phyloP scores from a whole-genome alignment of 1,139 yeast species.

The Wickerhamomyces sp. region DNA sequence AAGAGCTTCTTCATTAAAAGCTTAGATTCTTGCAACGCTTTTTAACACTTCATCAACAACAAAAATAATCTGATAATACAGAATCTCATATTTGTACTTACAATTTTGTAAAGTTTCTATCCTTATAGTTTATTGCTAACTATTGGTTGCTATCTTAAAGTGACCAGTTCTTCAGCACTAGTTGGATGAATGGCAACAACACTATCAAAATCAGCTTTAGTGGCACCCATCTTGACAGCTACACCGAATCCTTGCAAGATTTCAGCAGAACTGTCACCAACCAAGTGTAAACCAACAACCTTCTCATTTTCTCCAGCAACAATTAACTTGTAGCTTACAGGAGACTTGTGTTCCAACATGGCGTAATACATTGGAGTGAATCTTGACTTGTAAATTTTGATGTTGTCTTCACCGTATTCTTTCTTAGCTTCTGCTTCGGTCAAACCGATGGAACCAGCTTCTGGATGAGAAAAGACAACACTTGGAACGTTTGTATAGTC shows the following conservation, averaged over 20 bases:
- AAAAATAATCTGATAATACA: too few species aligned
- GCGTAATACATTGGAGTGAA: constrained; percentile 94
- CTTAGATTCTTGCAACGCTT: constrained; percentile 36
- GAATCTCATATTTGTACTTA: not conserved
- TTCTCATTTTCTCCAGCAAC: constrained; percentile 80
- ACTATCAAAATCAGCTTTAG: constrained; percentile 88
- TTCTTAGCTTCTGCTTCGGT: constrained; percentile 71
- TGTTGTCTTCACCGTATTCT: constrained; percentile 73
- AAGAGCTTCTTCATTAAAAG: constrained; percentile 98
- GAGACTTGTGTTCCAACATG: constrained; percentile 79
- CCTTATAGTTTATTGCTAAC: not conserved
- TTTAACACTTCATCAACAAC: not conserved
- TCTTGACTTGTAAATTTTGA: constrained; percentile 77
- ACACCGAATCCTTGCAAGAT: constrained; percentile 98
- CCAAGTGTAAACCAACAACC: constrained; percentile 90
- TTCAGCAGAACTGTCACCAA: constrained; percentile 88
- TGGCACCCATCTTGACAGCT: constrained; percentile 97
- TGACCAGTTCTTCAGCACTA: constrained; percentile 94
- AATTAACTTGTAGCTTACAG: constrained; percentile 81
- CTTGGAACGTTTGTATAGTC: constrained; percentile 87
- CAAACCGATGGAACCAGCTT: constrained; percentile 90
- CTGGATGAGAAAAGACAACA: constrained; percentile 94
- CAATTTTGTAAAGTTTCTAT: not conserved
- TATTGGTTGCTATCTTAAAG: constrained; percentile 37
- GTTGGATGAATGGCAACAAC: constrained; percentile 99